Evolutionary conservation across 2,329 filamentous ascomycete genomes (phyloP).

Genomic region (Ramularia collo-cygni): DNA sequence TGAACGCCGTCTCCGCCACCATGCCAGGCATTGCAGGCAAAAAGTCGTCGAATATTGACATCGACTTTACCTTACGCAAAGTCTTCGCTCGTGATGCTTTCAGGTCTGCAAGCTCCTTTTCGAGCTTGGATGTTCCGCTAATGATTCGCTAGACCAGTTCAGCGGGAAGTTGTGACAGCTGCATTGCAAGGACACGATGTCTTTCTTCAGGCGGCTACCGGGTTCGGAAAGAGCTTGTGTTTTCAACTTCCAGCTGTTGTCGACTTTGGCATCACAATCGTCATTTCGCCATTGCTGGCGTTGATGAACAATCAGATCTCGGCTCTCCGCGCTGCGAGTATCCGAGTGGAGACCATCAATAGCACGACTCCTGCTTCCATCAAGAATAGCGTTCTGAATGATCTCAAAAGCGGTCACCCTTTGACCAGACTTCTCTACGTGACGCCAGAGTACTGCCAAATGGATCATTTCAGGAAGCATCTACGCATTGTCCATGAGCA

Average conservation of each 20-base stretch:
- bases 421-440: conserved; percentile 80
- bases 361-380: conserved; percentile 65
- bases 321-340: conserved; percentile 63
- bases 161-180: conserved; percentile 79
- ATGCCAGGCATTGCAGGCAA: conserved; percentile 23
- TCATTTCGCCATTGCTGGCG: conserved; percentile 80
- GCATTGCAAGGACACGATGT: conserved; percentile 81
- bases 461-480: conserved; percentile 67
- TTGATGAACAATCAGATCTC: conserved; percentile 96
- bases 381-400: conserved; percentile 63
- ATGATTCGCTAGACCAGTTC: conserved; percentile 56
- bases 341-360: conserved; percentile 80
- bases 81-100: conserved; percentile 31
- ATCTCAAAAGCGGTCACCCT: conserved; percentile 83
- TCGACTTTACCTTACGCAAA: conserved; percentile 33
- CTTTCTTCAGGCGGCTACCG: conserved; percentile 84
- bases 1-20: not conserved
- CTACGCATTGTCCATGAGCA: conserved; percentile 70
- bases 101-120: conserved; percentile 17
- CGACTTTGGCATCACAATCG: conserved; percentile 81
- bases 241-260: conserved; percentile 88
- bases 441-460: conserved; percentile 80
- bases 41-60: conserved; percentile 26
- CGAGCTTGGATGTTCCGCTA: conserved; percentile 1
- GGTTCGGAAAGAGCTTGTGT: conserved; percentile 88